Evolutionary conservation across 2,329 filamentous ascomycete species (phyloP), one percentile per base, ranked within the genome.

Genomic region (Epichloe scottii): DNA sequence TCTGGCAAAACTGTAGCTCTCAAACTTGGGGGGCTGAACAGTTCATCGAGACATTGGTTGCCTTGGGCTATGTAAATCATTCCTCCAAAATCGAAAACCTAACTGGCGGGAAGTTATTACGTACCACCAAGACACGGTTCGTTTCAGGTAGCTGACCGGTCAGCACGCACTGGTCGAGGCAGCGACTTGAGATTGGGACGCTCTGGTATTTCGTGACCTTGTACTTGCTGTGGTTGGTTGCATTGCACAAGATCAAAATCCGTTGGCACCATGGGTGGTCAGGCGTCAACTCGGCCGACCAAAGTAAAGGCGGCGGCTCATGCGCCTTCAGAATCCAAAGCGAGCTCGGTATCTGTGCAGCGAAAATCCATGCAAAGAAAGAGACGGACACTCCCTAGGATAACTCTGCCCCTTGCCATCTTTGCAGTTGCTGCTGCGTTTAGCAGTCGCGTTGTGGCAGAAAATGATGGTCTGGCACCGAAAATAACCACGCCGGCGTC

Each of bases 401-500:
- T 53, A 17, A 35, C 47, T 2, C 19, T 50, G 33, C 42, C 51
- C 14, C 26, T 50, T 8, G 30, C 40, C 10, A 26, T 53, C 5
- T n/a, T 53, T 17, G 43, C 48, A 33, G 14, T 50, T 5, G 38
- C 30, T 5, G 42, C 51, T 12, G 23, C 38, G 17, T 47, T 52
- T 14, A 37, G 37, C 19, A 30, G 10, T 5, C 37, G 21, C 26
- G 47, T 37, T 14, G 8, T 14, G 17, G 51, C 47, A 4, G 46
- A 41, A 17, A 35, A 23, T 10, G 21, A 46, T 21, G 7, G 38
- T 3, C 15, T 35, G 38, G 42, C 43, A n/a, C 30, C 21, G 4
- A 39, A 11, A 5, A 17, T 39, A 19, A 30, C 30, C 15, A 43
- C 42, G 19, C 47, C 44, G 5, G 38, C 44, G 6, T 50, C 39